Conservation (phyloP, 202 grass and related monocot species). For the Setaria viridis region DNA sequence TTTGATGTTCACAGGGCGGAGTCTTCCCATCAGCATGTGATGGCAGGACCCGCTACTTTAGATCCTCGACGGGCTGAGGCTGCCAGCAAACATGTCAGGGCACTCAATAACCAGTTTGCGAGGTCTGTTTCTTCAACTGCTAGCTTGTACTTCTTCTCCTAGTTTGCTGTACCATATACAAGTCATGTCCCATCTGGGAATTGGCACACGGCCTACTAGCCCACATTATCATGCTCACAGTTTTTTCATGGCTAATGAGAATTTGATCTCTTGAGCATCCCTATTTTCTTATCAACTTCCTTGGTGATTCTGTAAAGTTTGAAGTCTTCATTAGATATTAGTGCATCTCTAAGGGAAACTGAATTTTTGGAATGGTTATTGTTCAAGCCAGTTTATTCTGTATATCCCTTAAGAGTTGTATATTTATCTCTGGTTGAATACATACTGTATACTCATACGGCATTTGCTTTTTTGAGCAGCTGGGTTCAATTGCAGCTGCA, state of each 20-base stretch:
- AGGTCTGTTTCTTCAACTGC: constrained; percentile 52
- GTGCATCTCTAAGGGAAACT: not conserved
- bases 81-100: constrained; percentile 73
- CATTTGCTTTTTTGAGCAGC: constrained; percentile 58
- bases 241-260: not conserved
- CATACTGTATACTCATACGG: constrained; percentile 27
- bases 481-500: constrained; percentile 92
- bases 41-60: constrained; percentile 56
- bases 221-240: not conserved
- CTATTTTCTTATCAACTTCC: not conserved
- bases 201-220: not conserved
- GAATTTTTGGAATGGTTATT: not conserved
- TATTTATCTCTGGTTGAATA: constrained; percentile 16
- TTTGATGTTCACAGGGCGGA: constrained; percentile 78
- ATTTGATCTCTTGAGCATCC: not conserved
- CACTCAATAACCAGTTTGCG: constrained; percentile 90
- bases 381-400: not conserved
- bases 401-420: not conserved
- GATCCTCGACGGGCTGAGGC: constrained; percentile 64
- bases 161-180: not conserved
- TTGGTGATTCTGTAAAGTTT: not conserved
- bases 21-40: constrained; percentile 81
- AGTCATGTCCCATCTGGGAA: not conserved
- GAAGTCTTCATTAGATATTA: not conserved
- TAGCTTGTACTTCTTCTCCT: constrained; percentile 22